These are phyloP conservation scores for Candida xyloterini DNA, from an alignment of 805 yeast species.

Conservation along the genomic window DNA sequence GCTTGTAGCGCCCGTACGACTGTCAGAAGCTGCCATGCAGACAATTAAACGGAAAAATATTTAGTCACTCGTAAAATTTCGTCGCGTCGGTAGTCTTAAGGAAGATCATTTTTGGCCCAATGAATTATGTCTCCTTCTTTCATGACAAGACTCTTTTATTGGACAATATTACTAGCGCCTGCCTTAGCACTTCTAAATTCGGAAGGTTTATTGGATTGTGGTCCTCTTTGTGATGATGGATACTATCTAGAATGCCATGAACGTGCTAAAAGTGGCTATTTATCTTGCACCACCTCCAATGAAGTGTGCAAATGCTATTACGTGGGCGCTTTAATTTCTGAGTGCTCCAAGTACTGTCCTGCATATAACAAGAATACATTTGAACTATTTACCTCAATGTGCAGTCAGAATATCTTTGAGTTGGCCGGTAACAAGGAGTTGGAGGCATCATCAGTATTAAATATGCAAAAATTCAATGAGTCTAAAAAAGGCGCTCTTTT, in stretches of 20 bases:
- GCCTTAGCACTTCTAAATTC: constrained; percentile 9
- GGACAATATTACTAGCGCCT: background rate
- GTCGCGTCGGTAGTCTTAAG: constrained; percentile 6
- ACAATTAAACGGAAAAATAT: background rate
- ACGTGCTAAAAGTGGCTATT: constrained; percentile 17
- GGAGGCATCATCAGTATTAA: constrained; percentile 5
- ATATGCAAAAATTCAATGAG: constrained; percentile 3
- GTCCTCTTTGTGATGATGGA: constrained; percentile 26
- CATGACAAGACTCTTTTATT: background rate
- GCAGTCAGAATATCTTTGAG: constrained; percentile 20
- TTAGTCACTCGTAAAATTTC: background rate
- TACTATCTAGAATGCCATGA: constrained; percentile 27
- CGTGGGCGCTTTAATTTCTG: constrained; percentile 22
- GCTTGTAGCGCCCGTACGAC: constrained; percentile 35
- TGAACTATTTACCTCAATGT: constrained; percentile 20
- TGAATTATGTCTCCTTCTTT: background rate
- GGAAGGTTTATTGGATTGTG: constrained; percentile 21
- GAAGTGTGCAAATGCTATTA: constrained; percentile 30
- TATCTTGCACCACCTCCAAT: constrained; percentile 18
- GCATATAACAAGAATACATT: constrained; percentile 24
- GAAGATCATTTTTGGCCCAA: background rate
- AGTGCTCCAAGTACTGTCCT: constrained; percentile 26
- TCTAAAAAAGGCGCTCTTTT: constrained; percentile 7
- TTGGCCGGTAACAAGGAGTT: constrained; percentile 8
- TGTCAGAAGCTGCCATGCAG: constrained; percentile 10